Conservation (phyloP, 495 filamentous ascomycete species). For the Aspergillus nidulans region DNA sequence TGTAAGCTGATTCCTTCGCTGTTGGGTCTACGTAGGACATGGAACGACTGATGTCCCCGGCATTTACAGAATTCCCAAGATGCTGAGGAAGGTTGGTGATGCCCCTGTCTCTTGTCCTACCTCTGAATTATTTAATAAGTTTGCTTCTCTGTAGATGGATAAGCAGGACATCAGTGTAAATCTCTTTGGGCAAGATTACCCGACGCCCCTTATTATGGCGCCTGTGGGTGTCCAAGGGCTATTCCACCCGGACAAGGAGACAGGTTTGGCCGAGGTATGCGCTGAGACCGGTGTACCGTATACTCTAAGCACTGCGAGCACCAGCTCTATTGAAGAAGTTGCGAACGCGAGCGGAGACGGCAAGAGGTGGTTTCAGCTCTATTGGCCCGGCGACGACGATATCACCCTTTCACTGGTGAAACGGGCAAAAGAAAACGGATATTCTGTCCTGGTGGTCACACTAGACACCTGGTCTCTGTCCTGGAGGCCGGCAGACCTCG, state of each 20-base stretch:
- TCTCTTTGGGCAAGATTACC: constrained; percentile 53
- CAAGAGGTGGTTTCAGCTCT: constrained; percentile 63
- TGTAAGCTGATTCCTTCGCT: constrained; percentile 26
- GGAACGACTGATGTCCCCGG: not conserved
- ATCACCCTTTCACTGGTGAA: constrained; percentile 56
- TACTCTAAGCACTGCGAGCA: constrained; percentile 54
- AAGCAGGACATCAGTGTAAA: constrained; percentile 49
- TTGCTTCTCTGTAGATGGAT: constrained; percentile 22
- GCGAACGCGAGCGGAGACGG: constrained; percentile 35
- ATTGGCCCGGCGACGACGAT: constrained; percentile 58
- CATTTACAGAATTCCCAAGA: constrained; percentile 32
- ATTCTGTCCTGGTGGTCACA: constrained; percentile 43
- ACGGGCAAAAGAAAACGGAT: constrained; percentile 53
- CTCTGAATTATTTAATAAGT: not conserved
- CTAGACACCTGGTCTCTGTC: constrained; percentile 41
- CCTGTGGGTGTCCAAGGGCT: constrained; percentile 57
- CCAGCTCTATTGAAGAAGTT: constrained; percentile 53
- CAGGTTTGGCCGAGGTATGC: constrained; percentile 49
- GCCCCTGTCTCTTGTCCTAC: not conserved
- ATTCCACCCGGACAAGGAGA: constrained; percentile 54
- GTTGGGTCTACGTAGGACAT: not conserved
- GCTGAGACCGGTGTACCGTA: constrained; percentile 50
- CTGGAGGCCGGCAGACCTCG: constrained; percentile 60
- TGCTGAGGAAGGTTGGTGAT: constrained; percentile 34
- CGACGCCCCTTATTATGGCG: constrained; percentile 51